Percentiles rank a stretch among this genome's conserved stretches.
Conservation (phyloP, 352 stramenopile species). For the Pilasporangium apinafurcum region DNA sequence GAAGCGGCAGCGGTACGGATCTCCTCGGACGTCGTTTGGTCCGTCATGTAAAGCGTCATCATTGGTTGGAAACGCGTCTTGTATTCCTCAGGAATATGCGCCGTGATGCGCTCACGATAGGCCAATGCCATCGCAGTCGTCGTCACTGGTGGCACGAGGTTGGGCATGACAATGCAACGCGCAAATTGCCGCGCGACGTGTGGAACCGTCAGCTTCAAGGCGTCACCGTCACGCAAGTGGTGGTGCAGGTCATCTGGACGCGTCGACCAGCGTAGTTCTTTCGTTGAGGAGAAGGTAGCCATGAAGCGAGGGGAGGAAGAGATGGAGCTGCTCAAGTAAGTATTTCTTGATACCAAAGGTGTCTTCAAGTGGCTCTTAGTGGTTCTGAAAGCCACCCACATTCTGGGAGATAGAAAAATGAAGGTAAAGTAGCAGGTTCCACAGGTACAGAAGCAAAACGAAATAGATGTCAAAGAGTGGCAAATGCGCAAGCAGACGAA, state of each 20-base stretch:
- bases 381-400: no score
- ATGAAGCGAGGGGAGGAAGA: no score
- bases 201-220: conserved; percentile 71
- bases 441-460: no score
- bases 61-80: conserved; percentile 88
- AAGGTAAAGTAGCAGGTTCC: no score
- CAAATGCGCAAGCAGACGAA: no score
- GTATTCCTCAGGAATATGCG: conserved; percentile 61
- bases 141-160: conserved; percentile 96
- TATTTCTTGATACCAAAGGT: no score
- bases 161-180: conserved; percentile 97
- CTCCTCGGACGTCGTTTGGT: conserved; percentile 95
- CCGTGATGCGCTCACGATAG: conserved; percentile 95
- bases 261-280: conserved; percentile 32
- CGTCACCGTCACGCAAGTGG: conserved; percentile 93
- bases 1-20: conserved; percentile 89
- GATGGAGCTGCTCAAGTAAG: no score
- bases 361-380: no score
- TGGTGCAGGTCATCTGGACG: conserved; percentile 97
- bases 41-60: conserved; percentile 98
- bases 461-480: no score
- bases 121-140: conserved; percentile 92
- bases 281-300: not conserved
- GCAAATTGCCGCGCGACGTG: conserved; percentile 83
- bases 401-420: no score